Conservation (phyloP, 2,329 filamentous ascomycete species). For the Aspergillus flavus region DNA sequence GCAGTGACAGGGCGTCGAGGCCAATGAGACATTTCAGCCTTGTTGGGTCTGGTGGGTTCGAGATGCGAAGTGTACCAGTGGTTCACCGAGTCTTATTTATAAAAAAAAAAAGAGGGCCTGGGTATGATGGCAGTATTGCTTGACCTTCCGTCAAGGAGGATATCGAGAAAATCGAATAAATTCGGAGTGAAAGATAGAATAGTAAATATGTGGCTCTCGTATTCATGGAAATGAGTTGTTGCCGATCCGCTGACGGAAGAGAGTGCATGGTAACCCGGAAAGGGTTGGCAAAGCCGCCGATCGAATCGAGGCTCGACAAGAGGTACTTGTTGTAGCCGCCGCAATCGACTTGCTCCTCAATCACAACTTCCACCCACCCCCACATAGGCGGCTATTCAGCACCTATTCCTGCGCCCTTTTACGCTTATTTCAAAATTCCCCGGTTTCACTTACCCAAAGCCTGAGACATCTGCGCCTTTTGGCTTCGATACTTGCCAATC, state of each 20-base stretch:
- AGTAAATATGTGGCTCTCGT: not conserved
- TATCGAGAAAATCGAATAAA: no score
- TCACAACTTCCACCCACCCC: slow-evolving; percentile 9
- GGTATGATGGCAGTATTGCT: not conserved
- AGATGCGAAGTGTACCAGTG: not conserved
- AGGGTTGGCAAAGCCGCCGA: not conserved
- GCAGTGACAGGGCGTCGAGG: not conserved
- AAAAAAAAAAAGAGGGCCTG: not conserved
- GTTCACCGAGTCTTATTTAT: not conserved
- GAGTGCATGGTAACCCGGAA: not conserved
- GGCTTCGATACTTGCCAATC: slow-evolving; percentile 2
- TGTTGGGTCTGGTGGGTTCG: not conserved
- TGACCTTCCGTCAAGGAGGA: not conserved
- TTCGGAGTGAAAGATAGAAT: not conserved
- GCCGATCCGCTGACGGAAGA: not conserved
- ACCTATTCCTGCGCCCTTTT: slow-evolving; percentile 2
- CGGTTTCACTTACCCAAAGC: slow-evolving; percentile 3
- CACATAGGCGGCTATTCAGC: slow-evolving; percentile 16
- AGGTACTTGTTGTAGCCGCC: slow-evolving; percentile 12
- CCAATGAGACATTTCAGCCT: not conserved
- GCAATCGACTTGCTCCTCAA: slow-evolving; percentile 6
- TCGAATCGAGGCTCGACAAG: not conserved
- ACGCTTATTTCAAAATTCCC: not conserved
- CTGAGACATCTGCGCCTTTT: slow-evolving; percentile 1
- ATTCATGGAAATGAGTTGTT: not conserved